Percentiles rank a stretch among this genome's conserved stretches.
Conservation (phyloP, 2,329 filamentous ascomycete species). For the Aspergillus amoenus region DNA sequence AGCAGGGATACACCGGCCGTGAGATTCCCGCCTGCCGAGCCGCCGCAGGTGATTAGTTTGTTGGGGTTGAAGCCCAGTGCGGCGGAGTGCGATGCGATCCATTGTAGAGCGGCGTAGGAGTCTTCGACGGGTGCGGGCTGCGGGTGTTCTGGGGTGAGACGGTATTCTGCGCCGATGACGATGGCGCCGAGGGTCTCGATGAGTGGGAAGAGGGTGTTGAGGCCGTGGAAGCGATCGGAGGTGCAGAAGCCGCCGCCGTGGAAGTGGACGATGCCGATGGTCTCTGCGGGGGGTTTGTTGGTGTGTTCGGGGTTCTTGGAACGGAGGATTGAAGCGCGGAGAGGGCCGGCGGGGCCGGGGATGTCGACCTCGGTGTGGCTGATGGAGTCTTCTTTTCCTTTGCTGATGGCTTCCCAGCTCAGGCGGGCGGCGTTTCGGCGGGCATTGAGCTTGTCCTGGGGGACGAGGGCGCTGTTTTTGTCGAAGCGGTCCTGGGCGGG, state of each 20-base stretch:
- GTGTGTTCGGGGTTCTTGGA: slow-evolving; percentile 1
- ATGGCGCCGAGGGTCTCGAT: slow-evolving; percentile 54
- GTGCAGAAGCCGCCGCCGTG: slow-evolving; percentile 1
- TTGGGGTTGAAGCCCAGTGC: slow-evolving; percentile 59
- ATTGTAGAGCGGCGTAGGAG: slow-evolving; percentile 63
- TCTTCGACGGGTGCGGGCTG: slow-evolving; percentile 67
- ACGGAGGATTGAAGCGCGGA: slow-evolving; percentile 10
- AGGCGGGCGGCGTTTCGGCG: background rate
- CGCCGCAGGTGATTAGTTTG: slow-evolving; percentile 61
- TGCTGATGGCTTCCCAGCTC: slow-evolving; percentile 1
- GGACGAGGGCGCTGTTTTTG: background rate
- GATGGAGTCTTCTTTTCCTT: slow-evolving; percentile 4
- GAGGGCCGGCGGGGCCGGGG: slow-evolving; percentile 7
- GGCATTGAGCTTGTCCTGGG: background rate
- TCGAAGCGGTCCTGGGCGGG: background rate
- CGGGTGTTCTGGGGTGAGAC: slow-evolving; percentile 64
- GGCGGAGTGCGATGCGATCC: slow-evolving; percentile 56
- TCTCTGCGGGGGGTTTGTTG: background rate
- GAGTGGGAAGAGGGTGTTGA: background rate
- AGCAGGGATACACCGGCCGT: slow-evolving; percentile 24
- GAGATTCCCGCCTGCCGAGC: slow-evolving; percentile 60
- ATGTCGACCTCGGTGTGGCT: slow-evolving; percentile 11
- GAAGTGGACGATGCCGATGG: slow-evolving; percentile 58
- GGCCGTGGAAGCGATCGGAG: background rate
- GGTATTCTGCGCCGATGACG: slow-evolving; percentile 65